Percentiles rank a stretch among this genome's conserved stretches.
Conservation (phyloP, 108 stramenopile genomes). For the Chaetoceros muelleri region DNA sequence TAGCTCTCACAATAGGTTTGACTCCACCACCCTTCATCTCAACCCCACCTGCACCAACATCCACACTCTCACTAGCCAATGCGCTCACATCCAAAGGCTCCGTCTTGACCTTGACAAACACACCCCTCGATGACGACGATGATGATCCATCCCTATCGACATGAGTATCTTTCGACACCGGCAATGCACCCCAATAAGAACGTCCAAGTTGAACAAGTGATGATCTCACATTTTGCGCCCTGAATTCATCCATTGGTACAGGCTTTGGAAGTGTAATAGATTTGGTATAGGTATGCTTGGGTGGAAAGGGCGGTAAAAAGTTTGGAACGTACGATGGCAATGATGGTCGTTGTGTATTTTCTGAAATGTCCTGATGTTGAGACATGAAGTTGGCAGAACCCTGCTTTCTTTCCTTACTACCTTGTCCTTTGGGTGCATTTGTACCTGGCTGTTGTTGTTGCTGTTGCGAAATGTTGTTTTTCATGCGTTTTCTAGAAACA, state of each 20-base stretch:
- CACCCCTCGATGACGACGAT: no score
- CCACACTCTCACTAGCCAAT: no score
- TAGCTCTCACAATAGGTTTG: conserved; percentile 54
- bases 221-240: conserved; percentile 15
- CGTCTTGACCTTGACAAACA: not conserved
- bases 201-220: conserved; percentile 38
- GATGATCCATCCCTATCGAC: no score
- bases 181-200: conserved; percentile 25
- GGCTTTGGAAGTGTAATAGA: no score
- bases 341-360: no score
- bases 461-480: not conserved
- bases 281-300: conserved; percentile 3
- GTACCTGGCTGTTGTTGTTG: conserved; percentile 2
- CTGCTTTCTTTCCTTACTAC: no score
- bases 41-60: not conserved
- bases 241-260: not conserved
- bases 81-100: conserved; percentile 18
- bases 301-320: conserved; percentile 31
- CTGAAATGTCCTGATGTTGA: no score
- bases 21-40: conserved; percentile 3
- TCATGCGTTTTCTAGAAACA: not conserved
- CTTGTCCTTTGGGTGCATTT: no score
- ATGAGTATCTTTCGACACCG: conserved; percentile 7
- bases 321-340: conserved; percentile 32
- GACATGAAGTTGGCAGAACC: no score